Conservation (phyloP, 1,139 yeast species). For the Suhomyces choctaworum region DNA sequence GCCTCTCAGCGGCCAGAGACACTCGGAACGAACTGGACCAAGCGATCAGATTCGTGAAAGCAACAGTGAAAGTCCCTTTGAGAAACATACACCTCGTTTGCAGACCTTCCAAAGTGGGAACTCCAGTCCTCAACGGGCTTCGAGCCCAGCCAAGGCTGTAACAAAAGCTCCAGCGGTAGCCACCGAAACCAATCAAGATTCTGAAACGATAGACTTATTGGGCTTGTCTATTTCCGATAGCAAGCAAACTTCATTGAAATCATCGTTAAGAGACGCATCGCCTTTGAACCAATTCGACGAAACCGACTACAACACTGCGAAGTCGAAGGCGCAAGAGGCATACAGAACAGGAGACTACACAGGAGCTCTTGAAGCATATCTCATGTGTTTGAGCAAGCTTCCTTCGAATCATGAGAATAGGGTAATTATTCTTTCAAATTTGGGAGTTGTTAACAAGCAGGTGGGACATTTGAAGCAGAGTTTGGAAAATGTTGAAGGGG, state of each 20-base stretch:
- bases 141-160: slow-evolving; percentile 1
- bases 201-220: slow-evolving; percentile 13
- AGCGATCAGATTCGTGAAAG: not conserved
- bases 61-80: not conserved
- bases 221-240: slow-evolving; percentile 15
- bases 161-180: not conserved
- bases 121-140: not conserved
- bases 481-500: slow-evolving; percentile 53
- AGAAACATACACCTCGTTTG: not conserved
- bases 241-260: slow-evolving; percentile 2
- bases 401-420: slow-evolving; percentile 68
- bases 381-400: slow-evolving; percentile 58
- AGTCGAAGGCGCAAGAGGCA: slow-evolving; percentile 59
- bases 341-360: slow-evolving; percentile 83
- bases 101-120: not conserved
- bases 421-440: slow-evolving; percentile 72
- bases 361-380: slow-evolving; percentile 61
- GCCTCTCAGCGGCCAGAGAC: not conserved
- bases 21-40: not conserved
- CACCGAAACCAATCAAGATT: not conserved
- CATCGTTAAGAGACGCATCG: slow-evolving; percentile 15
- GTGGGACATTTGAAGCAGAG: slow-evolving; percentile 74
- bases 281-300: slow-evolving; percentile 45
- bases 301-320: slow-evolving; percentile 56
- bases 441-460: slow-evolving; percentile 69